A percentile compares a stretch with the other conserved stretches of the same genome.
Evolutionary conservation across 2,329 filamentous ascomycete genomes (phyloP).

Genomic region (Chaetomiaceae sp.): DNA sequence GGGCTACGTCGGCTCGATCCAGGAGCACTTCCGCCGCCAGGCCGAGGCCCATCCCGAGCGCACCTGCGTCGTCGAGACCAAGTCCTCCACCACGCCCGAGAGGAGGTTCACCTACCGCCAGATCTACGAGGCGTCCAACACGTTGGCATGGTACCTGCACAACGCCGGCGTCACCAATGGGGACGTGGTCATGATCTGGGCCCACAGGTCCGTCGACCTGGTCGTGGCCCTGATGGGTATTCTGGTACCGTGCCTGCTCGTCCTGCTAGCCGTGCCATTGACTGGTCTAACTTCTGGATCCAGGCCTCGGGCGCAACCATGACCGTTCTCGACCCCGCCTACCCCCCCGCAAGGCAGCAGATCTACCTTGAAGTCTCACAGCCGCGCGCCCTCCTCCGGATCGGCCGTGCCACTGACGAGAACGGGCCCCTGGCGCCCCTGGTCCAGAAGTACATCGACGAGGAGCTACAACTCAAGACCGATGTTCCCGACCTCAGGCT

Average conservation of each 20-base stretch:
- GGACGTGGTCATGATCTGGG: slow-evolving; percentile 92
- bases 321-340: slow-evolving; percentile 72
- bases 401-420: slow-evolving; percentile 67
- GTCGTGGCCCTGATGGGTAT: slow-evolving; percentile 73
- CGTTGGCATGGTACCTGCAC: slow-evolving; percentile 73
- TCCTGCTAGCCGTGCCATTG: background rate
- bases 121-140: slow-evolving; percentile 80
- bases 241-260: slow-evolving; percentile 37
- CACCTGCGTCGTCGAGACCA: slow-evolving; percentile 48
- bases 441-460: slow-evolving; percentile 63
- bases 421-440: slow-evolving; percentile 48
- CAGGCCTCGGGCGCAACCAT: slow-evolving; percentile 56
- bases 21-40: slow-evolving; percentile 64
- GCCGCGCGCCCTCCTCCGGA: slow-evolving; percentile 64
- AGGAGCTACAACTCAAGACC: slow-evolving; percentile 67
- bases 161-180: slow-evolving; percentile 68
- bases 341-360: slow-evolving; percentile 75
- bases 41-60: slow-evolving; percentile 63
- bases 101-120: slow-evolving; percentile 77
- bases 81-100: slow-evolving; percentile 45
- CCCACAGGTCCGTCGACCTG: slow-evolving; percentile 69
- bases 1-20: slow-evolving; percentile 56
- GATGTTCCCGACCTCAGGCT: slow-evolving; percentile 71
- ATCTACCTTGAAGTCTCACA: slow-evolving; percentile 69
- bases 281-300: background rate